Evolutionary conservation across 2,329 filamentous ascomycete genomes (phyloP).

Genomic region (Dothistroma septosporum): DNA sequence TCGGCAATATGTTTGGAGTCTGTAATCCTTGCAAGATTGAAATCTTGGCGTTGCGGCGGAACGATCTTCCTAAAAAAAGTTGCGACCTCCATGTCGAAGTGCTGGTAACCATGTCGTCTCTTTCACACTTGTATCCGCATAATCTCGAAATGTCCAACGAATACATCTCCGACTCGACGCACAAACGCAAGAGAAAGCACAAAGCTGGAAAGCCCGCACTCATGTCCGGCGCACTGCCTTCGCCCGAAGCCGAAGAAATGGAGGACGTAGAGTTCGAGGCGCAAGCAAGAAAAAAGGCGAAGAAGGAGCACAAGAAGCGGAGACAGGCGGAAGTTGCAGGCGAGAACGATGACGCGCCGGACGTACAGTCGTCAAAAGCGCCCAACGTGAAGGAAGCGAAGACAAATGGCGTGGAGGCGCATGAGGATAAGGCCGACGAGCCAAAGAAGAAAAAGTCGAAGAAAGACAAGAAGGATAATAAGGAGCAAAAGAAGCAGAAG

Average conservation of each 20-base stretch:
- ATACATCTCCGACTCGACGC: conserved; percentile 23
- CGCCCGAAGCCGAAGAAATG: conserved; percentile 26
- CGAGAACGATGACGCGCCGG: conserved; percentile 8
- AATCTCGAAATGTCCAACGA: conserved; percentile 25
- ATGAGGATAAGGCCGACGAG: conserved; percentile 18
- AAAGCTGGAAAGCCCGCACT: conserved; percentile 24
- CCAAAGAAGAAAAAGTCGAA: conserved; percentile 25
- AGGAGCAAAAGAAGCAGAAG: conserved; percentile 18
- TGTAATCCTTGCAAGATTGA: too few relatives aligned
- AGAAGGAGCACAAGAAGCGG: conserved; percentile 34
- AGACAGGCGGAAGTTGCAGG: conserved; percentile 21
- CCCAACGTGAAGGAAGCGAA: conserved; percentile 8
- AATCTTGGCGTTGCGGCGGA: too few relatives aligned
- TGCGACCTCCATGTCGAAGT: too few relatives aligned
- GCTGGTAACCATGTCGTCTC: not conserved
- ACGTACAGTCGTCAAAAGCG: conserved; percentile 5
- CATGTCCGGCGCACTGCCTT: conserved; percentile 34
- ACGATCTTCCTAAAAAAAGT: too few relatives aligned
- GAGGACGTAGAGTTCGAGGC: conserved; percentile 16
- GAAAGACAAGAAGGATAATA: conserved; percentile 22
- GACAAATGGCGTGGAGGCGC: conserved; percentile 10
- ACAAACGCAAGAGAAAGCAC: conserved; percentile 26
- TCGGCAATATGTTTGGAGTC: too few relatives aligned
- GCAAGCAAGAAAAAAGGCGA: conserved; percentile 25
- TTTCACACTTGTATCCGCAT: not conserved